Evolutionary conservation across 2,329 filamentous ascomycete species (phyloP).

Genomic region (Alternaria ventricosa): DNA sequence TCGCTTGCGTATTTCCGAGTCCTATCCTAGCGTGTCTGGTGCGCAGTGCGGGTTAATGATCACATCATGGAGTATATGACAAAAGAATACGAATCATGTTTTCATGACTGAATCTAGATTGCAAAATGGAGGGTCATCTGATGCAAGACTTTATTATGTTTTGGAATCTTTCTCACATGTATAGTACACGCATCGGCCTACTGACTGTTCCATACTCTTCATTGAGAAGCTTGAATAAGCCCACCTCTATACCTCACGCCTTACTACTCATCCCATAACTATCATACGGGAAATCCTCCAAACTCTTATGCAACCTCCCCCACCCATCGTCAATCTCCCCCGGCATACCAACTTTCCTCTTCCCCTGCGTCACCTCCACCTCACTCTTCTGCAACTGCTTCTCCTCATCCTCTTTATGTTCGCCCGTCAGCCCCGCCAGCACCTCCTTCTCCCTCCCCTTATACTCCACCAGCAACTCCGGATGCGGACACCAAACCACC

Average conservation of each 20-base stretch:
- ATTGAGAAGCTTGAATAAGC: too few relatives aligned
- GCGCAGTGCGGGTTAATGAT: conserved; percentile 19
- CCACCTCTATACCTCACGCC: background rate
- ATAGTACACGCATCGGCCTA: background rate
- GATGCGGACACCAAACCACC: conserved; percentile 90
- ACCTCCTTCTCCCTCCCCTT: conserved; percentile 79
- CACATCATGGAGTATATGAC: conserved; percentile 22
- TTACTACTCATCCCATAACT: conserved; percentile 60
- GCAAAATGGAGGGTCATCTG: background rate
- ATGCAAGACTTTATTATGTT: background rate
- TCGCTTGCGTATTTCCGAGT: conserved; percentile 2
- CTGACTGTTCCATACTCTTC: too few relatives aligned
- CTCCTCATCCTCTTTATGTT: conserved; percentile 66
- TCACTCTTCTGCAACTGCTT: conserved; percentile 41
- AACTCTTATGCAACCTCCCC: conserved; percentile 58
- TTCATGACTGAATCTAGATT: background rate
- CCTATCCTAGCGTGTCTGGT: conserved; percentile 10
- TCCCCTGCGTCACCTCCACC: conserved; percentile 47
- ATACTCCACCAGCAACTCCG: conserved; percentile 77
- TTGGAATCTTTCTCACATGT: background rate
- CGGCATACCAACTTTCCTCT: conserved; percentile 54
- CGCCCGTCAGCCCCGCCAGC: conserved; percentile 79
- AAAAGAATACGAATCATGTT: conserved; percentile 17
- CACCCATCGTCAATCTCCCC: conserved; percentile 68
- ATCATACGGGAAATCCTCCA: conserved; percentile 67